These are phyloP conservation scores for Mortierella sp. DNA, from an alignment of 371 early-diverging fungal genomes.

Conservation along the genomic window DNA sequence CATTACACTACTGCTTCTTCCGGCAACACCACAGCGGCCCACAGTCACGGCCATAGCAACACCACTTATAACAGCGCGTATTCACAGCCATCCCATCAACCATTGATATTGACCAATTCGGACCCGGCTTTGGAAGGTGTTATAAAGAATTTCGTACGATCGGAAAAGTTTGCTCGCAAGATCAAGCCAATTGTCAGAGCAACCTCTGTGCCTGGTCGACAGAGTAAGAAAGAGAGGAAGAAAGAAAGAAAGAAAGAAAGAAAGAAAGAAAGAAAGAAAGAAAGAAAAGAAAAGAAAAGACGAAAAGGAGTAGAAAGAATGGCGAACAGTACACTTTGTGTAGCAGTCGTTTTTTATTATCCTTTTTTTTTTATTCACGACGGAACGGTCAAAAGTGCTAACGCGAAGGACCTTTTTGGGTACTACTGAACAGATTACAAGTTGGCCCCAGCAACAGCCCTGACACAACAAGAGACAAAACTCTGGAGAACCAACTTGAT, in stretches of 20 bases:
- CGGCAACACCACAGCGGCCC: too few species aligned
- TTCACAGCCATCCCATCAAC: not conserved
- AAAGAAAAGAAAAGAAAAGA: too few species aligned
- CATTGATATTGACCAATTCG: slow-evolving; percentile 23
- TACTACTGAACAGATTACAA: slow-evolving; percentile 34
- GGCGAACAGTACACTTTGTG: too few species aligned
- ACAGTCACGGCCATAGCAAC: slow-evolving; percentile 7
- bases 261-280: too few species aligned
- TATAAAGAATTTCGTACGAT: slow-evolving; percentile 42
- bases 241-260: too few species aligned
- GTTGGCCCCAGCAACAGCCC: slow-evolving; percentile 38
- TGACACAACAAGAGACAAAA: slow-evolving; percentile 36
- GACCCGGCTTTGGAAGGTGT: slow-evolving; percentile 39
- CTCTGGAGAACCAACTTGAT: slow-evolving; percentile 42
- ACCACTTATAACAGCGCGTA: slow-evolving; percentile 17
- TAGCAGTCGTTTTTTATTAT: too few species aligned
- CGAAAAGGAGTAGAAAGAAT: too few species aligned
- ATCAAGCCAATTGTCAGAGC: slow-evolving; percentile 45
- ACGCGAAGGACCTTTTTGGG: not conserved
- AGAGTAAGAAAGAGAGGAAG: slow-evolving; percentile 24
- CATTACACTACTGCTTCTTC: too few species aligned
- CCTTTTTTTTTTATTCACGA: too few species aligned
- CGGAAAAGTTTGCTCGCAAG: slow-evolving; percentile 50
- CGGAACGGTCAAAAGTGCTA: too few species aligned
- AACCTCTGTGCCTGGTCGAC: slow-evolving; percentile 47